These are phyloP conservation scores for Elongisporangium anandrum DNA, from an alignment of 352 stramenopile species.

Conservation along the genomic window DNA sequence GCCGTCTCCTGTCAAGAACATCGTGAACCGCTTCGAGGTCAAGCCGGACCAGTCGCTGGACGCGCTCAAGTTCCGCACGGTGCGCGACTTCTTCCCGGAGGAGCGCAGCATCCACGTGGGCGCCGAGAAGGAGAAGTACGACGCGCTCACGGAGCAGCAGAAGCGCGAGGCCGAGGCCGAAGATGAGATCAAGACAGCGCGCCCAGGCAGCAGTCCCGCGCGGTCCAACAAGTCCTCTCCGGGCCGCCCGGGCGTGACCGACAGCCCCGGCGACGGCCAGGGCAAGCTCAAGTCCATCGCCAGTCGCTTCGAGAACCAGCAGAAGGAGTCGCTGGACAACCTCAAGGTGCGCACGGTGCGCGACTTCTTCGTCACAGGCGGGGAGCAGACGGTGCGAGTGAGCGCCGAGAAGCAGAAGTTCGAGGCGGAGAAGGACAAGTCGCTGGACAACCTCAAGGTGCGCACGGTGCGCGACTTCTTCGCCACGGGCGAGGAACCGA, in stretches of 20 bases:
- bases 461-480: slow-evolving; percentile 54
- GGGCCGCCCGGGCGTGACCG: too few species aligned
- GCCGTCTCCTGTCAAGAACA: slow-evolving; percentile 28
- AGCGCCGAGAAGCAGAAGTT: slow-evolving; percentile 32
- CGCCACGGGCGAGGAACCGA: slow-evolving; percentile 29
- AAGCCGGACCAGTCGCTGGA: slow-evolving; percentile 36
- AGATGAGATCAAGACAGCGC: slow-evolving; percentile 3
- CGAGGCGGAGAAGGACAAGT: slow-evolving; percentile 27
- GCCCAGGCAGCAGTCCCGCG: not conserved
- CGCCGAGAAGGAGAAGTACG: slow-evolving; percentile 50
- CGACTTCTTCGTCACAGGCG: slow-evolving; percentile 40
- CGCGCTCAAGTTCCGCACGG: slow-evolving; percentile 43
- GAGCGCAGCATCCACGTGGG: slow-evolving; percentile 43
- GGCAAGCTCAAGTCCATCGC: slow-evolving; percentile 35
- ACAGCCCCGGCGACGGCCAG: not conserved
- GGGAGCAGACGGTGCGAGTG: slow-evolving; percentile 27
- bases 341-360: slow-evolving; percentile 54
- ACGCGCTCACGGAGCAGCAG: slow-evolving; percentile 41
- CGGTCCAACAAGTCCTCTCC: not conserved
- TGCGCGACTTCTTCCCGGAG: slow-evolving; percentile 43
- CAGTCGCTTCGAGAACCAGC: slow-evolving; percentile 51
- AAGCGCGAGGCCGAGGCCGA: slow-evolving; percentile 17
- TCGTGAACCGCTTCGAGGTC: slow-evolving; percentile 35
- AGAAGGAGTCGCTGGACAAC: slow-evolving; percentile 37
- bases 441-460: slow-evolving; percentile 39